These are phyloP conservation scores for Penicillium daleae DNA, from an alignment of 495 filamentous ascomycete genomes.

Conservation along the genomic window DNA sequence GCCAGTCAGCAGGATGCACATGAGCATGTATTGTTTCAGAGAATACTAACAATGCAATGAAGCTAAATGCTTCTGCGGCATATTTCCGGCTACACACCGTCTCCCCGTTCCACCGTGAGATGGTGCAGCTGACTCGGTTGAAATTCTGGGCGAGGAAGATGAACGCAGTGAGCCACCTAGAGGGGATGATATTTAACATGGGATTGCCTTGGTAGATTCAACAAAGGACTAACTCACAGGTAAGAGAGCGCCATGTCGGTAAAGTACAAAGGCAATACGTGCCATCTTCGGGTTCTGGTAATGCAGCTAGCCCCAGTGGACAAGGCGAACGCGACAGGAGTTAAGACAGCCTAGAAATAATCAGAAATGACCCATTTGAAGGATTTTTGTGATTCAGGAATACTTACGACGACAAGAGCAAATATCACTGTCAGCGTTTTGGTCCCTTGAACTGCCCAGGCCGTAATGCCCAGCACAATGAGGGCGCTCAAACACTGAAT, in stretches of 20 bases:
- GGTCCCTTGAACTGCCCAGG: conserved; percentile 22
- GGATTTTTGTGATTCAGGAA: not conserved
- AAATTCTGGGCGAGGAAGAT: conserved; percentile 28
- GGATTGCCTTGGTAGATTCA: not conserved
- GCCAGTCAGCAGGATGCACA: not conserved
- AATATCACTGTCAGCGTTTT: conserved; percentile 31
- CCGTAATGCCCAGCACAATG: conserved; percentile 29
- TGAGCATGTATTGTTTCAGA: not conserved
- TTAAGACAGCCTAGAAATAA: conserved; percentile 15
- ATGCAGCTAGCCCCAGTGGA: conserved; percentile 17
- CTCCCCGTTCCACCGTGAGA: conserved; percentile 24
- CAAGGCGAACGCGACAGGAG: conserved; percentile 11
- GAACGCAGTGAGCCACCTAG: conserved; percentile 29
- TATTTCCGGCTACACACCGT: conserved; percentile 24
- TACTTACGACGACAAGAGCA: conserved; percentile 23
- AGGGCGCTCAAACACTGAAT: conserved; percentile 24
- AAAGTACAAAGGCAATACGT: conserved; percentile 16
- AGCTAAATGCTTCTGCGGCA: conserved; percentile 26
- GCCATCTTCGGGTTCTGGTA: conserved; percentile 15
- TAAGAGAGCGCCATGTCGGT: conserved; percentile 21
- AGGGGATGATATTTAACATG: not conserved
- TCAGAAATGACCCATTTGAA: not conserved
- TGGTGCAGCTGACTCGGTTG: conserved; percentile 20
- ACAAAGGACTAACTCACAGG: conserved; percentile 9
- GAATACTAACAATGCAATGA: conserved; percentile 31